phyloP scores from a whole-genome alignment of 2,329 filamentous ascomycete genomes.

The Talaromyces amestolkiae region DNA sequence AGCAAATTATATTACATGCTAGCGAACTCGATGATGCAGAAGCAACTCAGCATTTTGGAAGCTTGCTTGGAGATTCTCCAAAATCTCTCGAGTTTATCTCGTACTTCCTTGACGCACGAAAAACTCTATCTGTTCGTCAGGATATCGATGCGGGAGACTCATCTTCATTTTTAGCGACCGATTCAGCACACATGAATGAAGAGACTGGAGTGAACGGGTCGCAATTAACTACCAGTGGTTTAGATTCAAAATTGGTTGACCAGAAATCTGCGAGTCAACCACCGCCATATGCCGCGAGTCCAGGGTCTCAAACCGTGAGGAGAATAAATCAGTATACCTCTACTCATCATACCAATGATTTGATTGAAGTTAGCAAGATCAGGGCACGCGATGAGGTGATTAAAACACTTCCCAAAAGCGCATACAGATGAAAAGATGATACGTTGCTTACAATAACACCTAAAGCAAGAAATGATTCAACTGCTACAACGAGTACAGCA shows the following conservation, averaged over 20 bases:
- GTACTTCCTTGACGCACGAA: background rate
- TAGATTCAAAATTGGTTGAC: background rate
- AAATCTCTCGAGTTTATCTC: slow-evolving; percentile 9
- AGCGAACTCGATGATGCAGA: slow-evolving; percentile 2
- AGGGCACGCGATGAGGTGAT: slow-evolving; percentile 42
- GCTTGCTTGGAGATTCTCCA: slow-evolving; percentile 11
- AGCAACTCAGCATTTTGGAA: slow-evolving; percentile 4
- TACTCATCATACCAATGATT: slow-evolving; percentile 36
- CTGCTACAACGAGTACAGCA: slow-evolving; percentile 42
- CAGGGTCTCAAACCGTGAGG: background rate
- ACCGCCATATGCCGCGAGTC: background rate
- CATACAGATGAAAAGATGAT: background rate
- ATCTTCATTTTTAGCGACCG: background rate
- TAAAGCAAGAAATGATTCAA: slow-evolving; percentile 47
- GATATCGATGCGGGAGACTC: background rate
- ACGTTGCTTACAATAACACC: background rate
- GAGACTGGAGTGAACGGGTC: background rate
- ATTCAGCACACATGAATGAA: background rate
- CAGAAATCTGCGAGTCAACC: background rate
- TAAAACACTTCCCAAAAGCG: background rate
- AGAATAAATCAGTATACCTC: background rate
- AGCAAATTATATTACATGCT: slow-evolving; percentile 9
- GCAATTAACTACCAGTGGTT: background rate
- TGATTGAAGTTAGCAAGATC: slow-evolving; percentile 39
- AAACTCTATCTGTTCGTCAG: background rate